Evolutionary conservation across 163 green algal species (phyloP).

Genomic region (Chlorella variabilis): DNA sequence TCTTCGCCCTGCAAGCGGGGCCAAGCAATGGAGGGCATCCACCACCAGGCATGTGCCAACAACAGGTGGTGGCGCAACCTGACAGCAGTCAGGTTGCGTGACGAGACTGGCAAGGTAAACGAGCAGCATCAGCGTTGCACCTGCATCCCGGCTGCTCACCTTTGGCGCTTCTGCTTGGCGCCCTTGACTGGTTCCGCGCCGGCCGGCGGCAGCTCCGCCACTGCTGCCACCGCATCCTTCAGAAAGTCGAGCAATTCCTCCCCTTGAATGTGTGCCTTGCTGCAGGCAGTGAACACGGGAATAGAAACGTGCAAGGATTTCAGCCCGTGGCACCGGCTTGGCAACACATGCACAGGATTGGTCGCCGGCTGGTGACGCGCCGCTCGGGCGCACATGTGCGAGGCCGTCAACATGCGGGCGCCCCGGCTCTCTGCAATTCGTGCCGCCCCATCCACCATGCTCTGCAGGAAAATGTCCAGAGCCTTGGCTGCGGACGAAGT

Average conservation of each 20-base stretch:
- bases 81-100: background rate
- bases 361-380: too few relatives aligned
- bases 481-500: constrained; percentile 72
- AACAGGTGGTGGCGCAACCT: background rate
- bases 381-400: constrained; percentile 65
- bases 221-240: constrained; percentile 64
- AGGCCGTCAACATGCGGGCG: constrained; percentile 70
- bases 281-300: constrained; percentile 11
- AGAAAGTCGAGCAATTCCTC: constrained; percentile 82
- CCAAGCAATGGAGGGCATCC: too few relatives aligned
- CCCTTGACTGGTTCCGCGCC: background rate
- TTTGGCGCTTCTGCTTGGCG: constrained; percentile 16
- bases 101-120: background rate
- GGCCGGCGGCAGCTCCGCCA: constrained; percentile 65
- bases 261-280: constrained; percentile 70
- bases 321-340: too few relatives aligned
- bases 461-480: constrained; percentile 83
- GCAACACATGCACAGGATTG: too few relatives aligned
- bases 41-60: background rate
- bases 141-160: background rate
- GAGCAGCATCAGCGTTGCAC: background rate
- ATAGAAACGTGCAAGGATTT: too few relatives aligned
- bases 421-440: constrained; percentile 60
- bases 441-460: constrained; percentile 60
- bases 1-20: background rate